Base-by-base conservation (phyloP, 148 eudicot genomes). In the Rhododendron henanense region DNA sequence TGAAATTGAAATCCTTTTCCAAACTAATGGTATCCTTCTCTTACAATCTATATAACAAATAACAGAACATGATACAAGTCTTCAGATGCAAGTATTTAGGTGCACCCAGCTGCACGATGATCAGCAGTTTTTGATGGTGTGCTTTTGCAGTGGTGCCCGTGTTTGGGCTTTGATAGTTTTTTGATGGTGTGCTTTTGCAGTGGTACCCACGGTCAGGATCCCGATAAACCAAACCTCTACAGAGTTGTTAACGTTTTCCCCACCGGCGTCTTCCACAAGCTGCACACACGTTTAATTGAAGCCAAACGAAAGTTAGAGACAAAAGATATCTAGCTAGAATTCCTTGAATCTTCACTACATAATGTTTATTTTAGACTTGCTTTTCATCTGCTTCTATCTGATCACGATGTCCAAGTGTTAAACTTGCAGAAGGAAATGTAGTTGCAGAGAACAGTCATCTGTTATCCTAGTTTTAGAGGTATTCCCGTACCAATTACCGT, bases 231-330 rank as follows among this genome's bases (percentile, higher is more conserved):
- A 0, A 37, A 37, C 39, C 39, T 4, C 39, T 37, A 37, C 39
- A 37, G 6, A 39, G 45, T 90, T 91, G 65, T 95, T 98, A n/a
- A 97, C 84, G 67, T 97, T 97, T 84, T 84, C 98, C 84, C 99
- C 99, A 41, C 99, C 96, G 1, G 98, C 93, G 88, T 97, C 98
- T 88, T 91, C 95, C 81, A 94, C 94, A 83, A 87, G 91, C 99
- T 95, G 93, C 89, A 53, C 15, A 85, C 69, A 85, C 21, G 57
- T 48, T 48, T 28, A 28, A 78, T 6, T 6, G 21, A 45, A 44
- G 44, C 19, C 14, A 77, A 77, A 10, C 33, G 45, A 45, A 15
- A 45, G 31, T 78, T 11, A 78, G 21, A 45, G 44, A 47, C 3
- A 41, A 6, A 41, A 41, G 45, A 5, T 41, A 39, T n/a, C 33